Evolutionary conservation across 768 basidiomycete species (phyloP).

Genomic region (Tulasnella sp.): DNA sequence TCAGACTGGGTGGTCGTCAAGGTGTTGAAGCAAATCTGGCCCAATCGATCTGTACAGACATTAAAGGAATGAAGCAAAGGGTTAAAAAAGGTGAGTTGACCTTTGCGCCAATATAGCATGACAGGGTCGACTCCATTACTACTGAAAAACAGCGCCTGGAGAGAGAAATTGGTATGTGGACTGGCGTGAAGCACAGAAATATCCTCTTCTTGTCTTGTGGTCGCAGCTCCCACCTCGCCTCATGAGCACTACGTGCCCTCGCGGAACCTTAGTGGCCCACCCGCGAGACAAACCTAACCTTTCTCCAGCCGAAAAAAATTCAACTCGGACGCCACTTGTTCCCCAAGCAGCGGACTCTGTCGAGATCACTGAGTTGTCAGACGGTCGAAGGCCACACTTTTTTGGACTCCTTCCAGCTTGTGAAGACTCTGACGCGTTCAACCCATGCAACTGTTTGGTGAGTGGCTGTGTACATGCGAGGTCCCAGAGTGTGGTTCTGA

Average conservation of each 20-base stretch:
- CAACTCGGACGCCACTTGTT: no score
- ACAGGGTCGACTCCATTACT: no score
- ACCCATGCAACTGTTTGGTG: no score
- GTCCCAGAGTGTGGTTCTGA: no score
- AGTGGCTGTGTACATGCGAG: no score
- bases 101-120: no score
- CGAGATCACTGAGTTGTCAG: background rate
- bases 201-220: background rate
- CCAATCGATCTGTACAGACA: constrained; percentile 55
- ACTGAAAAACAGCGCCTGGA: background rate
- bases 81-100: background rate
- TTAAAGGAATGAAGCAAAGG: background rate
- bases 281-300: no score
- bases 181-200: background rate
- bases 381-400: no score
- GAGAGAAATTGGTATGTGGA: background rate
- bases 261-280: background rate
- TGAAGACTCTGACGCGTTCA: no score
- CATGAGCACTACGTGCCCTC: background rate
- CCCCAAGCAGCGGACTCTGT: no score
- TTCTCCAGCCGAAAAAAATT: no score
- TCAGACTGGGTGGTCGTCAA: constrained; percentile 83
- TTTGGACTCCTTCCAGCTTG: no score
- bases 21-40: constrained; percentile 82
- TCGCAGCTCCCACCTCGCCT: background rate